Evolutionary conservation across 2,329 filamentous ascomycete species (phyloP), one percentile per base, ranked within the genome.

Genomic region (Purpureocillium lavendulum): DNA sequence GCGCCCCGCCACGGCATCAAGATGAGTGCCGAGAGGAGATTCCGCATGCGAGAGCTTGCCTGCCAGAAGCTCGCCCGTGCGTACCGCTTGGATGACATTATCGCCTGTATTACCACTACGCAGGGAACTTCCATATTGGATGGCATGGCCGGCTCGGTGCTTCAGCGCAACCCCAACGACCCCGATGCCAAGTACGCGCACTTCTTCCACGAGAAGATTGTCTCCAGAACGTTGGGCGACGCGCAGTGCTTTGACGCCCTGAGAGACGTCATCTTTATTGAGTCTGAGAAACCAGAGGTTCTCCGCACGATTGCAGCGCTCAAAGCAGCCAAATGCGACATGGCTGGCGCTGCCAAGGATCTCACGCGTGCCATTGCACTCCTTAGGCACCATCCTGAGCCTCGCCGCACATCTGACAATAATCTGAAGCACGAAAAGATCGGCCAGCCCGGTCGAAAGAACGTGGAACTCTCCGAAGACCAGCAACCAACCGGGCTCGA

Each of bases 121-220:
- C 84, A 90, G 62, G 80, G 80, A 40, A 79, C 84, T 1, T 84
- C 82, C 14, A 78, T 82, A 1, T 65, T 94, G 11, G 84, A 92
- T 50, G 82, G 87, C 42, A 82, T 92, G 3, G 85, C 82, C 3
- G 70, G 73, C 6, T 67, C 83, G 45, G 86, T 94, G 26, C 62
- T 92, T 45, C 78, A 84, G 56, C 71, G 84, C 44, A 80, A 76
- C 44, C 69, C 77, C n/a, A 58, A 70, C 37, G 80, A 88, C 53
- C 61, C 70, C 33, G 84, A 92, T 53, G 87, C 85, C 21, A 84
- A 82, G 59, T 92, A 92, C 56, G 87, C 92, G n/a, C 84, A 92
- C 56, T 92, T 90, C 64, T 94, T 94, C 59, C 85, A 90, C 61
- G 85, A 94, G 62, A 92, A 90, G 72, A 89, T 92, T 18, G 83